These are phyloP conservation scores for Myxozyma kluyveri DNA, from an alignment of 805 yeast genomes.

Conservation along the genomic window DNA sequence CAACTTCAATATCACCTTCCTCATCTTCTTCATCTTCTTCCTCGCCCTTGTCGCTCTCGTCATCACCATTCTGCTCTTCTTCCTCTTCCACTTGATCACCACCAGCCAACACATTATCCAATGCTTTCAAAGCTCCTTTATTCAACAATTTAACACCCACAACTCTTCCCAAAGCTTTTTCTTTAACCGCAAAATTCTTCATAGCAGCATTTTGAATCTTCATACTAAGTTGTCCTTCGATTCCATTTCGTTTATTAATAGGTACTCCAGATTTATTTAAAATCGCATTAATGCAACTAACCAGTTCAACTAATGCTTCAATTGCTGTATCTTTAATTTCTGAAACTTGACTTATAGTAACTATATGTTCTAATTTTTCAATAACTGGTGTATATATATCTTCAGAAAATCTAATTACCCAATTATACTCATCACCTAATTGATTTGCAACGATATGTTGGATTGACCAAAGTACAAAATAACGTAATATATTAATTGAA, in stretches of 20 bases:
- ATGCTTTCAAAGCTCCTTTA: conserved; percentile 1
- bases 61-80: conserved; percentile 2
- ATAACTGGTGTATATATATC: not conserved
- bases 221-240: conserved; percentile 1
- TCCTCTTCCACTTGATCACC: conserved; percentile 1
- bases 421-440: too few relatives aligned
- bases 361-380: not conserved
- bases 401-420: too few relatives aligned
- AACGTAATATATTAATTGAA: conserved; percentile 17
- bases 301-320: conserved; percentile 12
- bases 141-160: conserved; percentile 8
- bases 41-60: not conserved
- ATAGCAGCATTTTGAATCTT: conserved; percentile 12
- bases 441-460: conserved; percentile 10
- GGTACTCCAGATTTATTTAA: conserved; percentile 5
- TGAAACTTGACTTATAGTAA: not conserved
- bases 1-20: conserved; percentile 6
- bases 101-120: conserved; percentile 3
- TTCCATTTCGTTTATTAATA: not conserved
- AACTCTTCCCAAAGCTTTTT: conserved; percentile 9
- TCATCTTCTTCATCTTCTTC: conserved; percentile 8
- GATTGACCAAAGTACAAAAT: conserved; percentile 19
- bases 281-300: conserved; percentile 10
- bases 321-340: conserved; percentile 1
- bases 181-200: conserved; percentile 7